Evolutionary conservation across 805 yeast genomes (phyloP), one percentile per base, ranked within the genome.

Genomic region (Ogataea thermomethanolica): DNA sequence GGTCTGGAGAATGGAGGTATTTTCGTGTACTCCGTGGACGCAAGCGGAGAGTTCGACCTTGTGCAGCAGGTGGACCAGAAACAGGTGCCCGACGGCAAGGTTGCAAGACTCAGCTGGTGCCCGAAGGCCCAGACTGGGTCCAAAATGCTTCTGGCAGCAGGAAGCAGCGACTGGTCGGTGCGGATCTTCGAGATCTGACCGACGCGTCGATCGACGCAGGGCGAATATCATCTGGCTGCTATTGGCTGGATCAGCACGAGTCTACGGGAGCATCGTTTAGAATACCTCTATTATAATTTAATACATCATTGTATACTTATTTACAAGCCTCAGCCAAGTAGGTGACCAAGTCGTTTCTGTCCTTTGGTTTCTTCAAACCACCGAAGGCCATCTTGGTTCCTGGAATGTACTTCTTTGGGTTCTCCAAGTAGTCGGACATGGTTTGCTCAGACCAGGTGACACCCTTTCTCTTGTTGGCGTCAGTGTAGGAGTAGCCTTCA

Each of bases 361-460:
- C 99, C 84, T 89, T 91, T 54, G 89, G 83, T 81, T 93, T 93
- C 90, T 93, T 93, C 73, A 93, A 81, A 76, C 99, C 99, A 75
- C 96, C 99, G 62, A 91, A 93, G 54, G 99, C 98, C 99, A 93
- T 93, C 85, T 93, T 93, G 77, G 98, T 93, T 71, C 99, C 99
- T 67, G 99, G 99, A 59, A 93, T 89, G 79, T 89, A 93, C 78
- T 93, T 93, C 95, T 93, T 93, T 76, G 99, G 99, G 86, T 93
- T 93, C 74, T 85, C 95, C 71, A 93, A 81, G 84, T 93, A 93
- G 70, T 86, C 95, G 59, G 84, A 77, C 84, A 93, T 79, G 69
- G 88, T 78, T 66, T 89, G 89, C 64, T 81, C 89, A 54, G 63
- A 58, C 99, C 99, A 93, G 46, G 59, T 58, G 50, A 93, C 95